phyloP scores from a whole-genome alignment of 805 yeast genomes.

The Tetrapisispora phaffii region DNA sequence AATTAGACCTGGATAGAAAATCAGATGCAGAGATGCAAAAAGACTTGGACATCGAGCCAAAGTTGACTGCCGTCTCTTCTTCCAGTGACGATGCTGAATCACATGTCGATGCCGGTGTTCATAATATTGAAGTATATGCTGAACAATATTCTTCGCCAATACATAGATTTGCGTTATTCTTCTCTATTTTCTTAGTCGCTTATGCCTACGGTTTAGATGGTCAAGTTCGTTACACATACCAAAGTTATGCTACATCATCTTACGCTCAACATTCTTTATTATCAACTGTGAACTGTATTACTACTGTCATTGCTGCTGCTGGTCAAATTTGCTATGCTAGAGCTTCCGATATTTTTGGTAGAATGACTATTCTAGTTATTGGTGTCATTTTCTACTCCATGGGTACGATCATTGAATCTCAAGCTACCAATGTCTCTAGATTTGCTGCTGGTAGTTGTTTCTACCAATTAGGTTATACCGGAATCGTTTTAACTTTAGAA shows the following conservation, averaged over 20 bases:
- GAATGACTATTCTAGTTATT: slow-evolving; percentile 37
- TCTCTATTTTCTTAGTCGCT: slow-evolving; percentile 44
- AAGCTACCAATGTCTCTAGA: slow-evolving; percentile 40
- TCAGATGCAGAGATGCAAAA: background rate
- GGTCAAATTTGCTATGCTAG: slow-evolving; percentile 49
- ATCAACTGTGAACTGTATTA: slow-evolving; percentile 44
- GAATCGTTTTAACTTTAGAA: slow-evolving; percentile 44
- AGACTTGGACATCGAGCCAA: background rate
- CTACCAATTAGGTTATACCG: slow-evolving; percentile 44
- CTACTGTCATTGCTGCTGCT: slow-evolving; percentile 49
- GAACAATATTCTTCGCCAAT: slow-evolving; percentile 37
- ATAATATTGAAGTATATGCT: slow-evolving; percentile 45
- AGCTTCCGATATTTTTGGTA: slow-evolving; percentile 47
- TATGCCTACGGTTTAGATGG: slow-evolving; percentile 54
- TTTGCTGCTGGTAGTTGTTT: slow-evolving; percentile 49
- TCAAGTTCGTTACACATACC: slow-evolving; percentile 35
- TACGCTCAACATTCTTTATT: slow-evolving; percentile 40
- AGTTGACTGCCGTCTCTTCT: background rate
- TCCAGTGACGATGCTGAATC: slow-evolving; percentile 1
- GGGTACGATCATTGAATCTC: slow-evolving; percentile 48
- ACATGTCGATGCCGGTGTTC: slow-evolving; percentile 35
- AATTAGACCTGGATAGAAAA: background rate
- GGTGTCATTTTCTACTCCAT: slow-evolving; percentile 40
- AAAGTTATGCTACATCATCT: slow-evolving; percentile 42
- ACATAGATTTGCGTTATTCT: slow-evolving; percentile 35